Percentiles rank a stretch among this genome's conserved stretches.
Conservation (phyloP, 805 yeast genomes). For the Suhomyces tanzawaensis region DNA sequence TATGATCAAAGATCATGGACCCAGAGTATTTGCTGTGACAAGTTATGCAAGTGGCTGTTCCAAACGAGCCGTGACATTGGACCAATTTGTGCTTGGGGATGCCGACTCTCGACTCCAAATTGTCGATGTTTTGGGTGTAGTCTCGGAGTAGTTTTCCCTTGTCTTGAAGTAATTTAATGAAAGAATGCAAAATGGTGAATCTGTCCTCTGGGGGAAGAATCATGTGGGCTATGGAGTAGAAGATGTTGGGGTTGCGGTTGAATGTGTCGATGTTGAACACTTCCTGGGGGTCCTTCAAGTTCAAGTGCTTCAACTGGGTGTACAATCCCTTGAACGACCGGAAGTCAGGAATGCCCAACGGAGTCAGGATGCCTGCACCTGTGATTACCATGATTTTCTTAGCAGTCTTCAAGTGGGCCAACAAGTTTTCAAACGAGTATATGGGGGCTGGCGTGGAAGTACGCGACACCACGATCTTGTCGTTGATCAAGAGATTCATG, state of each 20-base stretch:
- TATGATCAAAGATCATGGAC: conserved; percentile 41
- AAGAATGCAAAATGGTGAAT: conserved; percentile 38
- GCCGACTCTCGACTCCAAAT: conserved; percentile 47
- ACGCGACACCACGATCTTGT: conserved; percentile 1
- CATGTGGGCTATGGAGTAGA: conserved; percentile 83
- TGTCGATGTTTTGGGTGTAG: conserved; percentile 46
- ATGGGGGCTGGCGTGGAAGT: not conserved
- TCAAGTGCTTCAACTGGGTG: conserved; percentile 61
- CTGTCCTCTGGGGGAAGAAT: conserved; percentile 58
- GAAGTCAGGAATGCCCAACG: conserved; percentile 89
- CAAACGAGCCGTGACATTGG: conserved; percentile 84
- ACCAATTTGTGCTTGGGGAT: conserved; percentile 55
- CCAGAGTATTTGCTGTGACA: conserved; percentile 60
- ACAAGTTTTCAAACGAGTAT: conserved; percentile 5
- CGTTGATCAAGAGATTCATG: conserved; percentile 11
- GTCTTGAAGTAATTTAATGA: conserved; percentile 35
- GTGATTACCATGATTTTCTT: conserved; percentile 68
- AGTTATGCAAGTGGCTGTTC: conserved; percentile 70
- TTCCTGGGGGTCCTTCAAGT: conserved; percentile 84
- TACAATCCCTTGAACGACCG: conserved; percentile 87
- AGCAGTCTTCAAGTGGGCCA: conserved; percentile 15
- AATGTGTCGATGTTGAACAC: conserved; percentile 78
- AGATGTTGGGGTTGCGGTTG: conserved; percentile 70
- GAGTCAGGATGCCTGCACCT: conserved; percentile 92
- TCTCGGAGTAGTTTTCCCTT: conserved; percentile 39